phyloP scores from a whole-genome alignment of 2,329 filamentous ascomycete genomes.

The Fusarium gaditjirri region DNA sequence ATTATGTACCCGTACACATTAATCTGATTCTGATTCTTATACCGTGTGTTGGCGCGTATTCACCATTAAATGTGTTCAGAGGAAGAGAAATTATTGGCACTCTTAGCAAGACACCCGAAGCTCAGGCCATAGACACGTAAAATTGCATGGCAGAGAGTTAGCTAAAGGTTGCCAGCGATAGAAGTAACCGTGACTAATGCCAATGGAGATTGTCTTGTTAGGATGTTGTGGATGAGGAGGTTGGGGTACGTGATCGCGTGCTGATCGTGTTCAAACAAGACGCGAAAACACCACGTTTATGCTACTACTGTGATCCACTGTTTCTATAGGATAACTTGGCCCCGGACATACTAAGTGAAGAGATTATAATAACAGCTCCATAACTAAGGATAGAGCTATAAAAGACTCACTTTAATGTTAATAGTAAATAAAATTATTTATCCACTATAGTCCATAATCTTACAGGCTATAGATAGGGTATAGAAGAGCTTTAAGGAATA shows the following conservation, averaged over 20 bases:
- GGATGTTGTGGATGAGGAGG: neutral
- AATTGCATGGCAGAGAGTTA: too few relatives aligned
- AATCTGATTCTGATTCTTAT: neutral
- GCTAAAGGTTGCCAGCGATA: neutral
- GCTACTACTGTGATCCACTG: neutral
- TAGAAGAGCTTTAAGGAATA: too few relatives aligned
- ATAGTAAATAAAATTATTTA: too few relatives aligned
- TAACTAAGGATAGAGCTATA: neutral
- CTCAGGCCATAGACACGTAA: accelerated
- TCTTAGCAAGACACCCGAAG: accelerated
- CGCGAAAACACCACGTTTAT: neutral
- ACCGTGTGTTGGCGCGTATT: accelerated
- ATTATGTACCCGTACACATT: neutral
- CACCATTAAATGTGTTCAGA: neutral
- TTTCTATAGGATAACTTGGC: neutral
- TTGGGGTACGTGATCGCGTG: neutral
- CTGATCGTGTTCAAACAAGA: neutral
- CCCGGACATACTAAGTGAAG: neutral
- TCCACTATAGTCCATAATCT: too few relatives aligned
- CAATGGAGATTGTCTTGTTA: neutral
- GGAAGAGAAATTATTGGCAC: accelerated
- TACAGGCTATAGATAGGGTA: neutral
- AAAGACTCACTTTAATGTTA: too few relatives aligned
- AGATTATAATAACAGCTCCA: neutral
- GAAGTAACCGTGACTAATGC: accelerated